Percentiles rank a stretch among this genome's conserved stretches.
Conservation (phyloP, 495 filamentous ascomycete genomes). For the Aspergillus sparsus region DNA sequence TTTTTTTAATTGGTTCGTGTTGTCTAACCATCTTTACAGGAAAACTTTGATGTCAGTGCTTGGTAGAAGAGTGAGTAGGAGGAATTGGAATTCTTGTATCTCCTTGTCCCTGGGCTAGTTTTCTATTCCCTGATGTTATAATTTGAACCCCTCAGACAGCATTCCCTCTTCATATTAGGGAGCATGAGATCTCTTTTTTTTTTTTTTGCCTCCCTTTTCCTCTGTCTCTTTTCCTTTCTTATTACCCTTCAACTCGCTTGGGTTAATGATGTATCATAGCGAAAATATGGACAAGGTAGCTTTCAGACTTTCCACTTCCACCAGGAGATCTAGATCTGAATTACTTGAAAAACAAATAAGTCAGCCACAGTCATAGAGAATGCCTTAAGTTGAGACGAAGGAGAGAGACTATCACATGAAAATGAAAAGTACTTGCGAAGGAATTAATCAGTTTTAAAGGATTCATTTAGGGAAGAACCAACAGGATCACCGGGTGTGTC, state of each 20-base stretch:
- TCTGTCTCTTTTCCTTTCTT: background rate
- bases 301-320: too few relatives aligned
- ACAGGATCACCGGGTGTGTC: too few relatives aligned
- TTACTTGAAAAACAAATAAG: too few relatives aligned
- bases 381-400: too few relatives aligned
- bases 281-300: background rate
- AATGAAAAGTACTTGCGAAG: too few relatives aligned
- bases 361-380: too few relatives aligned
- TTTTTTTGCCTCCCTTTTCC: background rate
- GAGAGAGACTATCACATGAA: too few relatives aligned
- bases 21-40: conserved; percentile 45
- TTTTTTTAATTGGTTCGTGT: conserved; percentile 3
- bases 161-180: too few relatives aligned
- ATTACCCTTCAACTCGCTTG: conserved; percentile 7
- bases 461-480: too few relatives aligned
- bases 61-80: conserved; percentile 51
- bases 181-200: too few relatives aligned
- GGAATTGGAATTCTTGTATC: background rate
- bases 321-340: too few relatives aligned
- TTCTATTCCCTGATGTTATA: conserved; percentile 16
- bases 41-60: conserved; percentile 75
- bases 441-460: too few relatives aligned
- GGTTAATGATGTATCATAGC: conserved; percentile 23
- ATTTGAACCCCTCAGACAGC: conserved; percentile 9
- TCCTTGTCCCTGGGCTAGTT: conserved; percentile 1